Base-by-base conservation (phyloP, 345 rosid species). In the Kernera saxatilis region DNA sequence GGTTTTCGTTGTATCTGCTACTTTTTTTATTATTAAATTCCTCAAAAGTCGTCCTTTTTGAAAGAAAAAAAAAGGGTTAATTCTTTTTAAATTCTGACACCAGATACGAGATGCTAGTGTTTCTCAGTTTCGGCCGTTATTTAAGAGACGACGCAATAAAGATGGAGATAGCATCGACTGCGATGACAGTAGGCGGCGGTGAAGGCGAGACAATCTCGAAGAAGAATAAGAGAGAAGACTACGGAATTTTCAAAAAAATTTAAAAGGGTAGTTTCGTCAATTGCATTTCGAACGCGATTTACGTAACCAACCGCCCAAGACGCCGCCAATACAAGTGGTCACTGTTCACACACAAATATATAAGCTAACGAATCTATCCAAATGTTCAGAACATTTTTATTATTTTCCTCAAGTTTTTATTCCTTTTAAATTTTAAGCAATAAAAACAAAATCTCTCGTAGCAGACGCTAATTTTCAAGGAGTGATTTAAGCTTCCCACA, bases 401-500 rank as follows among this genome's bases (percentile, higher is more conserved):
- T n/a, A n/a, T n/a, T n/a, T n/a, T 30, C 10, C 67, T 30, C 8
- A 5, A 54, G 0, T 1, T 53, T 53, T 29, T 29, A 54, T 30
- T 54, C 25, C 2, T 32, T 54, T 32, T 2, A 8, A 30, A 9
- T 15, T 8, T 32, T 18, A 32, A n/a, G 21, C 12, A 27, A 17
- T 18, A 8, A 11, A 8, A 11, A 23, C 6, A 15, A 41, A 27
- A 15, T 3, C 14, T 0, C 23, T 8, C 36, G 11, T 6, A 61
- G 43, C 51, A 61, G 25, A 21, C 23, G 17, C 29, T 35, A 35
- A 57, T n/a, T 3, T 21, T 36, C 12, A 54, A 54, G 1, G 80
- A 75, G 32, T 91, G 91, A 25, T 87, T 81, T 77, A 87, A 76
- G 79, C 54, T 80, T 25, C 98, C 96, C 25, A 93, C 77, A 63